Percentiles rank a stretch among this genome's conserved stretches.
Conservation (phyloP, 257 asterid genomes). For the Handroanthus guayacan region DNA sequence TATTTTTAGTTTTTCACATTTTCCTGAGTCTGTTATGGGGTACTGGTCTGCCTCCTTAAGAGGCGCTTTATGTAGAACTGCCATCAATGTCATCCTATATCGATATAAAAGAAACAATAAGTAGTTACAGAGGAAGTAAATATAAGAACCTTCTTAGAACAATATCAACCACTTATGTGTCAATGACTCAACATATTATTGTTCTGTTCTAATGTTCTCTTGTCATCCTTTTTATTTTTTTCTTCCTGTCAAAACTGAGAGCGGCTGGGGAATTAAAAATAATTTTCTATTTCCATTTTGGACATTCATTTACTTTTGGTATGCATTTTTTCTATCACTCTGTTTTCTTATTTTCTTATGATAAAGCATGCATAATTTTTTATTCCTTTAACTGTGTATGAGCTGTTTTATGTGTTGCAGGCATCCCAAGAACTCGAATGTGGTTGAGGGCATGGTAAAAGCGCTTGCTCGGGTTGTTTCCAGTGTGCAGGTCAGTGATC, state of each 20-base stretch:
- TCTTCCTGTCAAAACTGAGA: neutral
- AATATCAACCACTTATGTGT: neutral
- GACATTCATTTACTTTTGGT: neutral
- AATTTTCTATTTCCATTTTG: neutral
- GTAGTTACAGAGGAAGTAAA: neutral
- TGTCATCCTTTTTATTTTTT: neutral
- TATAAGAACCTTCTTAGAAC: neutral
- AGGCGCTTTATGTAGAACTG: slow-evolving; percentile 14
- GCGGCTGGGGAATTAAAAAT: neutral
- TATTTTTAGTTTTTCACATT: slow-evolving; percentile 1
- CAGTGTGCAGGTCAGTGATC: slow-evolving; percentile 73
- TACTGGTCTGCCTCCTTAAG: slow-evolving; percentile 12
- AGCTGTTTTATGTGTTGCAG: slow-evolving; percentile 51
- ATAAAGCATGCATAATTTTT: neutral
- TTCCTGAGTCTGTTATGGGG: neutral
- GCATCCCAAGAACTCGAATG: slow-evolving; percentile 92
- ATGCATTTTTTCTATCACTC: neutral
- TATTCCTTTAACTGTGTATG: neutral
- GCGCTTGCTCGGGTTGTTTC: slow-evolving; percentile 96
- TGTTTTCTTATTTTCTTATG: neutral
- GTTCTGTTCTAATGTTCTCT: neutral
- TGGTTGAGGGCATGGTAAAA: slow-evolving; percentile 91
- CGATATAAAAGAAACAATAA: slow-evolving; percentile 2
- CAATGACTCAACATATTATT: neutral
- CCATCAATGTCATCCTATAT: neutral